Evolutionary conservation across 148 eudicot species (phyloP), one percentile per base, ranked within the genome.

Genomic region (Chenopodium quinoa): DNA sequence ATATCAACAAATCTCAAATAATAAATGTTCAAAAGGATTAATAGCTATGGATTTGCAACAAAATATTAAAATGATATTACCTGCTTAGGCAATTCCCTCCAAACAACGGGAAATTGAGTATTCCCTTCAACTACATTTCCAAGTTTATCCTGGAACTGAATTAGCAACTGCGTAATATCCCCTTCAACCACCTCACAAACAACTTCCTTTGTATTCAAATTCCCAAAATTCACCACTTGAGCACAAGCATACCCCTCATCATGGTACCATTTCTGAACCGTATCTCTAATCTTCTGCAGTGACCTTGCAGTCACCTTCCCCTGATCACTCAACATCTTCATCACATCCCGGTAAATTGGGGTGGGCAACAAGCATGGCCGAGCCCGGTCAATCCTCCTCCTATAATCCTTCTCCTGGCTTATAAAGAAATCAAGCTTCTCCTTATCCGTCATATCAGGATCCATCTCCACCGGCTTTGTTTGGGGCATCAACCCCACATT

Each of bases 101-200:
- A 75, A 34, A 96, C 88, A 65, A 96, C 90, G 17, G 86, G 84
- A 29, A 89, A 72, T 69, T 86, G 85, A 46, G 99, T 96, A 66
- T 91, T 93, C 81, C 99, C 99, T 78, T 96, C 98, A n/a, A 93
- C 91, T 12, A 92, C 88, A 88, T 96, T 93, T 44, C 99, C 99
- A 74, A 96, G 93, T 89, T 96, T 96, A 88, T 96, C 99, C 89
- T 93, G 97, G 85, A 91, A 96, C 79, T 96, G 99, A 84, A 96
- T 88, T 80, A 86, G 89, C 88, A 96, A 66, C 83, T 94, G 89
- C 1, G 98, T 96, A 77, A 96, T 91, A 89, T 96, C 98, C 11
- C 99, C 99, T 88, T 96, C 99, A 83, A 91, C 90, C 58, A 96
- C 99, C 90, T 96, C 99, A 84, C 98, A 96, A 65, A 93, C 97